Conservation (phyloP, 1,139 yeast genomes). For the Yamadazyma diospyri region DNA sequence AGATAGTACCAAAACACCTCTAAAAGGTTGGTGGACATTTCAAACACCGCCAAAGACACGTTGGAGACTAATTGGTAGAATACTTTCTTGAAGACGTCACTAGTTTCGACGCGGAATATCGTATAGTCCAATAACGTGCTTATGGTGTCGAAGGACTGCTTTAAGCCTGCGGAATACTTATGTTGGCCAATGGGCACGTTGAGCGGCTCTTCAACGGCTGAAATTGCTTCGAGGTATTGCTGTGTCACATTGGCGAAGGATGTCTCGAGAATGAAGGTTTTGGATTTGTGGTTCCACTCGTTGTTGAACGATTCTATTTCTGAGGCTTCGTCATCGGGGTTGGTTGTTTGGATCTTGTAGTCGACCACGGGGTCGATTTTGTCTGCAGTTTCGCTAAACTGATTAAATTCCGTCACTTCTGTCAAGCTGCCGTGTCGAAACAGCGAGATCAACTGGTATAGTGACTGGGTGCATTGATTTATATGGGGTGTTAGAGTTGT, state of each 20-base stretch:
- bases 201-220: not conserved
- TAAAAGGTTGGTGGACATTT: constrained; percentile 17
- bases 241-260: not conserved
- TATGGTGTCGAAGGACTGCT: constrained; percentile 16
- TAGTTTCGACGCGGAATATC: constrained; percentile 15
- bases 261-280: constrained; percentile 3
- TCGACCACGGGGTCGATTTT: not conserved
- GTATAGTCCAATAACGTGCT: constrained; percentile 23
- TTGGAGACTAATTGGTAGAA: constrained; percentile 23
- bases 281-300: constrained; percentile 3
- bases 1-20: constrained; percentile 35
- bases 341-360: not conserved
- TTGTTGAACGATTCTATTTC: constrained; percentile 4
- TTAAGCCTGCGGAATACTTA: not conserved
- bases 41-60: constrained; percentile 20
- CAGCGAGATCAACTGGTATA: not conserved
- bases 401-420: not conserved
- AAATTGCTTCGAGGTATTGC: not conserved
- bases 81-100: constrained; percentile 17
- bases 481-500: constrained; percentile 1
- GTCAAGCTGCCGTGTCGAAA: not conserved
- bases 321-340: not conserved
- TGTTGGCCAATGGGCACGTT: not conserved
- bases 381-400: not conserved
- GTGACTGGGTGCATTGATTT: not conserved